Evolutionary conservation across 371 early-diverging fungal genomes (phyloP), one percentile per base, ranked within the genome.

Genomic region (Rhizopus stolonifer): DNA sequence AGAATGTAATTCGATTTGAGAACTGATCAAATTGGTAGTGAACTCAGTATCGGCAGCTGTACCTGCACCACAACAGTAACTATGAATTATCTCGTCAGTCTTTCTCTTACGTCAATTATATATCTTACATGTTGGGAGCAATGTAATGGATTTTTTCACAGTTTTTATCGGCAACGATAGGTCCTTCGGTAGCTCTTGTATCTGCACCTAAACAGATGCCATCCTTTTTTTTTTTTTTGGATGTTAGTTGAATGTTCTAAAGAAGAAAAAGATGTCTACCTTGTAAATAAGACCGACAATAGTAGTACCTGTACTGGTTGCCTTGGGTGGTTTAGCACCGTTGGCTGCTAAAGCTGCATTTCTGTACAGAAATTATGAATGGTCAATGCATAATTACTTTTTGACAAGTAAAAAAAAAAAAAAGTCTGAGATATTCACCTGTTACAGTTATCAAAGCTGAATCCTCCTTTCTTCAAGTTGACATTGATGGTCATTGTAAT

Each of bases 41-140:
- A 92, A 90, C 65, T 95, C 93, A 21, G 99, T 99, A 80, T 99
- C 99, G 10, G 99, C 99, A 29, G 99, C 99, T 17, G 99, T 99
- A 66, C 99, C 99, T 21, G 99, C 99, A 62, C 99, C 99, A 74
- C 98, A 96, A 76, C 99, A 98, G 79, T 95, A 98, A 39, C 79
- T 78, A 62, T 7, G 10, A 29, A 7, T 29, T 4, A 29, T 4
- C 10, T 7, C 31, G 33, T 44, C 19, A 36, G 21, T 44, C 4
- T 31, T 8, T 19, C 25, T 22, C 23, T 14, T 11, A 29, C 38
- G 22, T 43, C 13, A 5, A 42, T 9, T n/a, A 5, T 7, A 45
- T 2, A 17, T 22, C 58, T 56, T 74, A 78, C 84, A 99, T 99
- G 79, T 99, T 99, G 62, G 98, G 98, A 42, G 98, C 91, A 54